A percentile compares a stretch with the other conserved stretches of the same genome.
These are phyloP conservation scores for Leishmania guyanensis DNA, from an alignment of 208 protist species.

Conservation along the genomic window DNA sequence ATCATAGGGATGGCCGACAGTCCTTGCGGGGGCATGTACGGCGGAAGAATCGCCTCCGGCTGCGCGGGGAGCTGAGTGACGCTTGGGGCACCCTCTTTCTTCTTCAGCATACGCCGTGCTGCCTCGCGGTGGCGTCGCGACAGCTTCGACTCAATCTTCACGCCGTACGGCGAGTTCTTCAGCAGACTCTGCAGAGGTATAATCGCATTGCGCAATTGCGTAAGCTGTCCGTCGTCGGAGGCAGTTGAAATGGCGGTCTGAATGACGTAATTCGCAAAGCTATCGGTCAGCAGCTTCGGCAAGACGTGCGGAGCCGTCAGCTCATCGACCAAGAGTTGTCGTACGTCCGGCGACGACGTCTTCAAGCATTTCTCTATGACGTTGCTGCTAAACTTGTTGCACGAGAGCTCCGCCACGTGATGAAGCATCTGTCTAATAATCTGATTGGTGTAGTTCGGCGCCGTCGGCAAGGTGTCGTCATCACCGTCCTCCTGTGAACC, in stretches of 20 bases:
- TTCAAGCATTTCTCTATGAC: conserved; percentile 98
- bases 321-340: conserved; percentile 94
- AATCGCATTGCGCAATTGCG: conserved; percentile 93
- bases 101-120: conserved; percentile 51
- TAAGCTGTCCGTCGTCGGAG: conserved; percentile 91
- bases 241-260: conserved; percentile 95
- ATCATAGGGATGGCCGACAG: conserved; percentile 49
- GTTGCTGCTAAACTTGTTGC: conserved; percentile 99
- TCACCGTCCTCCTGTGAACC: conserved; percentile 16
- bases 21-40: conserved; percentile 37
- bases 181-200: conserved; percentile 92
- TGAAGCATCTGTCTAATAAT: conserved; percentile 93
- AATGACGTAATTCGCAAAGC: conserved; percentile 99
- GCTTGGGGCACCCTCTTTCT: conserved; percentile 31
- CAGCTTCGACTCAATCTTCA: conserved; percentile 96
- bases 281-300: conserved; percentile 94
- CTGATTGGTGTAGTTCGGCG: conserved; percentile 78
- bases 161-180: conserved; percentile 97
- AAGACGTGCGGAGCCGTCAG: conserved; percentile 91
- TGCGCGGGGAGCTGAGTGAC: conserved; percentile 6
- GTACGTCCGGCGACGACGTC: conserved; percentile 78
- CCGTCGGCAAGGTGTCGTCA: conserved; percentile 2
- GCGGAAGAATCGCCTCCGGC: conserved; percentile 30
- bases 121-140: conserved; percentile 65
- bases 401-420: conserved; percentile 93